Percentiles rank a stretch among this genome's conserved stretches.
These are phyloP conservation scores for Alternaria arborescens DNA, from an alignment of 2,329 filamentous ascomycete species.

Conservation along the genomic window DNA sequence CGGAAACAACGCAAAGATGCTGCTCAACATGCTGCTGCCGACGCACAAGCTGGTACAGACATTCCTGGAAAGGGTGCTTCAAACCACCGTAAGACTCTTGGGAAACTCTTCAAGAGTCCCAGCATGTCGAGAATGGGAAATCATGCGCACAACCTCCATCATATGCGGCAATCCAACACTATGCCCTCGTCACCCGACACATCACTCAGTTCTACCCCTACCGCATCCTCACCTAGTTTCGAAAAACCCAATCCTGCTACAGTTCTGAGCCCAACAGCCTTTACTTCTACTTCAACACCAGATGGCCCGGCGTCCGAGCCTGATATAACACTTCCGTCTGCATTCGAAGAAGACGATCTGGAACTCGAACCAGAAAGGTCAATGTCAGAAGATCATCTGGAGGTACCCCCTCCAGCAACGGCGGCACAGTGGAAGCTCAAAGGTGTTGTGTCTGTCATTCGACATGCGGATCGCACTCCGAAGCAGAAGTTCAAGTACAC, in stretches of 20 bases:
- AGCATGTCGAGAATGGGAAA: constrained; percentile 68
- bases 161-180: constrained; percentile 44
- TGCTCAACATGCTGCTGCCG: constrained; percentile 51
- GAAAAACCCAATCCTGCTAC: constrained; percentile 47
- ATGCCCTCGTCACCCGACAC: constrained; percentile 58
- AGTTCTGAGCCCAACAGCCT: constrained; percentile 26
- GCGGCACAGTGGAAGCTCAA: constrained; percentile 99
- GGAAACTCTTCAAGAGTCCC: constrained; percentile 70
- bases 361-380: constrained; percentile 34
- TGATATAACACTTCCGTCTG: constrained; percentile 41
- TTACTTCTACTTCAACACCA: constrained; percentile 18
- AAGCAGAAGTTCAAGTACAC: constrained; percentile 99
- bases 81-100: constrained; percentile 58
- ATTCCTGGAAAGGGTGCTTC: constrained; percentile 46
- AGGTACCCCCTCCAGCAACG: constrained; percentile 63
- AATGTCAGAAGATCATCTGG: constrained; percentile 43
- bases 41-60: constrained; percentile 33
- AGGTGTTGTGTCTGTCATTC: constrained; percentile 94
- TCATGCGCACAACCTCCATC: constrained; percentile 48
- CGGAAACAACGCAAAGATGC: constrained; percentile 61
- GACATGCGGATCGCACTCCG: constrained; percentile 94
- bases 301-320: constrained; percentile 41
- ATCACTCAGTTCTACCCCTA: constrained; percentile 52
- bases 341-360: constrained; percentile 35
- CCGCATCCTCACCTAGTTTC: constrained; percentile 55